Conservation (phyloP, 208 protist species). For the Acanthamoeba polyphaga region DNA sequence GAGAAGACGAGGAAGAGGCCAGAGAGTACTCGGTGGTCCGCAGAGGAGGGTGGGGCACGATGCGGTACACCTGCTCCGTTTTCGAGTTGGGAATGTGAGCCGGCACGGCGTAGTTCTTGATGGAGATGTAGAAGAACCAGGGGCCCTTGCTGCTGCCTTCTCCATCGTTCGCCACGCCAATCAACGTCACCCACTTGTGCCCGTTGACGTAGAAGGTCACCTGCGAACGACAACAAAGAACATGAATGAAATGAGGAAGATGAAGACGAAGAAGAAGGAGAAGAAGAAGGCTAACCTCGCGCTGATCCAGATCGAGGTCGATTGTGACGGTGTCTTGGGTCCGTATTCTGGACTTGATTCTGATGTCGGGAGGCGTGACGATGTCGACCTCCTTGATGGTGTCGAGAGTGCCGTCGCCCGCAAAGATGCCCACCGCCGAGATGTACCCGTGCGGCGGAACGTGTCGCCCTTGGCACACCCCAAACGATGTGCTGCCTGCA, state of each 20-base stretch:
- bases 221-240: background rate
- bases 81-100: background rate
- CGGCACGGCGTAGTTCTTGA: background rate
- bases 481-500: conserved; percentile 19
- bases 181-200: background rate
- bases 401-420: conserved; percentile 12
- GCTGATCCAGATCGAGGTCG: conserved; percentile 1
- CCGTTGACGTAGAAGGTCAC: conserved; percentile 33
- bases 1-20: background rate
- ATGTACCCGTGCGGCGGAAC: conserved; percentile 19
- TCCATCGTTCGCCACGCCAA: background rate
- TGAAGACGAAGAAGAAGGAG: background rate
- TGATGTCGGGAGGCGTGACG: background rate
- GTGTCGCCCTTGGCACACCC: conserved; percentile 18
- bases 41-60: background rate
- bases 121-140: conserved; percentile 34
- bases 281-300: background rate
- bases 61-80: background rate
- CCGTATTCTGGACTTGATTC: background rate
- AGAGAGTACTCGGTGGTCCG: background rate
- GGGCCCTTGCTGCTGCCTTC: background rate
- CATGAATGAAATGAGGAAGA: too few species aligned
- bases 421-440: background rate
- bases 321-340: background rate
- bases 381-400: background rate